These are phyloP conservation scores for Tolypocladium tropicale DNA, from an alignment of 2,329 filamentous ascomycete species.

Conservation along the genomic window DNA sequence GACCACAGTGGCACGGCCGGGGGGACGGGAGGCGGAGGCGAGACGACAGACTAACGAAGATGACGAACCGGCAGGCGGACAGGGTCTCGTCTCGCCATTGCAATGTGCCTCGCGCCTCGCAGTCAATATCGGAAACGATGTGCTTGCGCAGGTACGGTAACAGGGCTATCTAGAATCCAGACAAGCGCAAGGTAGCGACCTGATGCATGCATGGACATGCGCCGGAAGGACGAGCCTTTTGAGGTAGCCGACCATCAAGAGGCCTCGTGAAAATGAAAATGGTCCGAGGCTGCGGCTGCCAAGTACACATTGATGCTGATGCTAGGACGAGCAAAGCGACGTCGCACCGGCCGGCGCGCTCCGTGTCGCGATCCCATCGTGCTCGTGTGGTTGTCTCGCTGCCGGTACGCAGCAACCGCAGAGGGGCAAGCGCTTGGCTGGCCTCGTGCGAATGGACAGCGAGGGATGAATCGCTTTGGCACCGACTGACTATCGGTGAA, in stretches of 20 bases:
- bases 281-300: background rate
- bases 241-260: background rate
- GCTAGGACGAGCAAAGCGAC: background rate
- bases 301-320: background rate
- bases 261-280: background rate
- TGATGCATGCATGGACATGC: background rate
- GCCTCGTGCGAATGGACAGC: background rate
- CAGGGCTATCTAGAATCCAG: background rate
- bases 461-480: no score
- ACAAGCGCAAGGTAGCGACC: background rate
- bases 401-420: background rate
- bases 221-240: background rate
- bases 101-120: background rate
- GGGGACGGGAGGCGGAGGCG: background rate
- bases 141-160: background rate
- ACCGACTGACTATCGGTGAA: background rate
- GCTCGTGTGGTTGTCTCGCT: background rate
- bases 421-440: background rate
- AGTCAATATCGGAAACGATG: background rate
- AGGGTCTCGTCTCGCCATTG: background rate
- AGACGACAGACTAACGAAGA: background rate
- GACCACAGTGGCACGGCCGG: constrained; percentile 3
- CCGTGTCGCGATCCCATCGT: background rate
- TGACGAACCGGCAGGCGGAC: background rate
- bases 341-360: background rate